phyloP scores from a whole-genome alignment of 2,329 filamentous ascomycete genomes.

The Fusarium gaditjirri region DNA sequence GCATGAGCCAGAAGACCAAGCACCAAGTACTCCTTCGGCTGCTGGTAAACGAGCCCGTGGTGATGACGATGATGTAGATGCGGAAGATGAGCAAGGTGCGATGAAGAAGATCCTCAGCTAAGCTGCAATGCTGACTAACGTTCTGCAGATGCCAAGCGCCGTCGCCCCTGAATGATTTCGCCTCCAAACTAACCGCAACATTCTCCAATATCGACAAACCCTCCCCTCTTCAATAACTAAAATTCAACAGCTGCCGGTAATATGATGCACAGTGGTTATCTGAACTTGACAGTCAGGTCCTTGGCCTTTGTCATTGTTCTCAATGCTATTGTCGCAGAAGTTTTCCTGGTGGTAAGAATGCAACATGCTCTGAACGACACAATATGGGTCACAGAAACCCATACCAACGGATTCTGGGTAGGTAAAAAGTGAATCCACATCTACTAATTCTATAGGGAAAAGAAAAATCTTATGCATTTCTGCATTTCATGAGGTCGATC shows the following conservation, averaged over 20 bases:
- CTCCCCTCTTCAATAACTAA: conserved; percentile 13
- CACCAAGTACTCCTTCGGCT: conserved; percentile 31
- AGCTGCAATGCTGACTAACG: conserved; percentile 44
- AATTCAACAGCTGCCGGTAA: conserved; percentile 18
- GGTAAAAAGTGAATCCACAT: conserved; percentile 17
- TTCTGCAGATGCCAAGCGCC: conserved; percentile 61
- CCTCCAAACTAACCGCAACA: conserved; percentile 33
- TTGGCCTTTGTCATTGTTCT: not conserved
- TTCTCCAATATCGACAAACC: conserved; percentile 9
- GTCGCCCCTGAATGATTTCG: conserved; percentile 51
- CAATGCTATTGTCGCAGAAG: conserved; percentile 4
- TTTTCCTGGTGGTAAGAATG: conserved; percentile 41
- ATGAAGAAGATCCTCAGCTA: too few relatives aligned
- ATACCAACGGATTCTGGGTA: conserved; percentile 17
- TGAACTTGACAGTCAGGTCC: not conserved
- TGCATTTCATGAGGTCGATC: not conserved
- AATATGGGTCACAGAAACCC: not conserved
- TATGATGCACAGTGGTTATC: not conserved
- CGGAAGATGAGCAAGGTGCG: conserved; percentile 50
- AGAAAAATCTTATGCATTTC: conserved; percentile 7
- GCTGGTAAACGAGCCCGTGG: conserved; percentile 45
- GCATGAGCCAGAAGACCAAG: conserved; percentile 37
- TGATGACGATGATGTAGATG: conserved; percentile 45
- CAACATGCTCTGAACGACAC: conserved; percentile 9
- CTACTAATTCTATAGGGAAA: conserved; percentile 38